Evolutionary conservation across 2,329 filamentous ascomycete species (phyloP), one percentile per base, ranked within the genome.

Genomic region (Ophiostoma populinum): DNA sequence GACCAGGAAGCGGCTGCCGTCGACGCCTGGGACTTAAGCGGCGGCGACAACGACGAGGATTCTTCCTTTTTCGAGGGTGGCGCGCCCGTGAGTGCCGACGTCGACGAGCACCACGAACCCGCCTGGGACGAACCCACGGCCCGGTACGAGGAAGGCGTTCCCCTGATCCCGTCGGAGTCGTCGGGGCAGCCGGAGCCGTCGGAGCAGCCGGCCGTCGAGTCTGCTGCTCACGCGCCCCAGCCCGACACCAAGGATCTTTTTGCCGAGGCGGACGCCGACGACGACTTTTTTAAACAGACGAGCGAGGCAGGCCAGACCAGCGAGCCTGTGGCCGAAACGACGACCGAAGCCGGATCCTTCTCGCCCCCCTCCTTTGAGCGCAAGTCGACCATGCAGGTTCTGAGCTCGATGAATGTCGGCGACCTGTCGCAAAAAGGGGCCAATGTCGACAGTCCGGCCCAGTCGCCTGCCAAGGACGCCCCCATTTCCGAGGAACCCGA

Each of bases 61-160:
- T 17, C 25, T 21, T 32, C 38, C 5, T 37, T 37, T 21, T 40
- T 40, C 28, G 26, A 28, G 2, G 41, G 62, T 1, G 49, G 54
- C 16, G 57, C 52, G 27, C 42, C 50, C 2, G 53, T 58, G 10
- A 57, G 58, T 28, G 33, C 15, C 24, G 56, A 61, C 24, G 56
- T 22, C 12, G 57, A 57, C 22, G 57, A 63, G 24, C 56, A 12
- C 1, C 17, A 37, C 12, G 57, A 58, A 25, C 57, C 62, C 21
- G 55, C 27, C 11, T 57, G 57, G 27, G 57, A 63, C 22, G 57
- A 56, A 16, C 55, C 58, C 1, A 67, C 76, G 18, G 65, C 67
- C 17, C 67, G 77, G 29, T 82, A 66, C 42, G 75, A 80, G 39
- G 78, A 83, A 54, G 77, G 77, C 0, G 40, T 82, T 5, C 76